Evolutionary conservation across 805 yeast species (phyloP), one percentile per base, ranked within the genome.

Genomic region (Yarrowia sp.): DNA sequence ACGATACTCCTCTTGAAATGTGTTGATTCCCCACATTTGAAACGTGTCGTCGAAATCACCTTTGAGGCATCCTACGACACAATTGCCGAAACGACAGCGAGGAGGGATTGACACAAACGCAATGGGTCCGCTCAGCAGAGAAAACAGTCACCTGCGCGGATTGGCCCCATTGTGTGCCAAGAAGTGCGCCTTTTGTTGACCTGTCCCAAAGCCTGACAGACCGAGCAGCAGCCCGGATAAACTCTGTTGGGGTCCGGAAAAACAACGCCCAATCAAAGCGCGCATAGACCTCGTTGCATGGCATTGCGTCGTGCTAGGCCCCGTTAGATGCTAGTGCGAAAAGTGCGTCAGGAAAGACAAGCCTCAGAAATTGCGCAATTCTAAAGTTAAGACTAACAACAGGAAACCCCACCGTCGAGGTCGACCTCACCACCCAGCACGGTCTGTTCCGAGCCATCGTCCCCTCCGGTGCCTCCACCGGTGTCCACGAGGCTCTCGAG

Each of bases 391-490:
- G 22, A 46, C 51, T 66, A 43, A 28, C 41, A 12, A n/a, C 22
- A 73, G 77, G 78, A 63, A 95, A 93, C 88, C 99, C 99, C 83
- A 93, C 99, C 73, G 99, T 95, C 74, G 98, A 95, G 87, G 98
- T 95, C 73, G 98, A 95, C 77, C 76, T 93, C 75, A 83, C 88
- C 85, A 93, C 99, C 77, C 93, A 84, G 70, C 86, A 89, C 77
- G 99, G 99, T 77, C 75, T 85, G 71, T 92, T 91, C 96, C 89
- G 98, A 82, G 86, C 98, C 72, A 92, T 93, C 77, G 99, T 95
- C 69, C 99, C 99, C 80, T 92, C 98, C 71, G 99, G 99, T 83
- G 99, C 99, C 72, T 93, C 98, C 76, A 95, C 99, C 70, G 99
- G 99, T 88, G 80, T 89, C 80, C 96, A 91, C 82, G 99, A 95